Conservation (phyloP, 495 filamentous ascomycete genomes). For the Neurospora sp. region DNA sequence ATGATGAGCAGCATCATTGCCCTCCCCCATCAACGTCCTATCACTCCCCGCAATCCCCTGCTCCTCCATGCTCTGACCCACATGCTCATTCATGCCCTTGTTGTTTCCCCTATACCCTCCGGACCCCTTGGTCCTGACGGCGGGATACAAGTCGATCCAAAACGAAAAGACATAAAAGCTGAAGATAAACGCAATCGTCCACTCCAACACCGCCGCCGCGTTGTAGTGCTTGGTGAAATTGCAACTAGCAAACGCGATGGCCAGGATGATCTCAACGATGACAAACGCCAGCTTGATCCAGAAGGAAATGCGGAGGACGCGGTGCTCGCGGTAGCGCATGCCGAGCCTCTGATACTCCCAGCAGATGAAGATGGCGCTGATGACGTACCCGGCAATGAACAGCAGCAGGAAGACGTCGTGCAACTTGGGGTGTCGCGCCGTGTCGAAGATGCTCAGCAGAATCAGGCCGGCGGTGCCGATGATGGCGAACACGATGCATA, state of each 20-base stretch:
- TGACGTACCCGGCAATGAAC: conserved; percentile 75
- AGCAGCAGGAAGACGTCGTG: conserved; percentile 73
- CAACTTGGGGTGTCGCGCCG: conserved; percentile 46
- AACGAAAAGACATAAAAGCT: conserved; percentile 85
- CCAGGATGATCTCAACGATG: conserved; percentile 64
- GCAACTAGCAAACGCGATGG: conserved; percentile 50
- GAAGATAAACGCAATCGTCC: conserved; percentile 83
- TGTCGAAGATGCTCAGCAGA: conserved; percentile 78
- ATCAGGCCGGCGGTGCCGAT: conserved; percentile 72
- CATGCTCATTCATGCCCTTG: not conserved
- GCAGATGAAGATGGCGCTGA: conserved; percentile 77
- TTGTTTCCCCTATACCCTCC: not conserved
- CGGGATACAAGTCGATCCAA: conserved; percentile 77
- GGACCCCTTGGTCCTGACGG: conserved; percentile 47
- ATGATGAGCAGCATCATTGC: not conserved
- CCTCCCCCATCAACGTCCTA: not conserved
- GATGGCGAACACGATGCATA: conserved; percentile 64
- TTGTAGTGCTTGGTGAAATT: conserved; percentile 36
- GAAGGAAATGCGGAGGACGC: conserved; percentile 65
- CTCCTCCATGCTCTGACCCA: not conserved
- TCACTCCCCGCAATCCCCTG: not conserved
- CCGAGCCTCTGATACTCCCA: conserved; percentile 80
- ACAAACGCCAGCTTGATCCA: conserved; percentile 75
- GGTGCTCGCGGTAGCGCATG: conserved; percentile 60
- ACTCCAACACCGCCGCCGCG: conserved; percentile 51